Evolutionary conservation across 73 alveolate genomes (phyloP).

Genomic region (Stentor coeruleus): DNA sequence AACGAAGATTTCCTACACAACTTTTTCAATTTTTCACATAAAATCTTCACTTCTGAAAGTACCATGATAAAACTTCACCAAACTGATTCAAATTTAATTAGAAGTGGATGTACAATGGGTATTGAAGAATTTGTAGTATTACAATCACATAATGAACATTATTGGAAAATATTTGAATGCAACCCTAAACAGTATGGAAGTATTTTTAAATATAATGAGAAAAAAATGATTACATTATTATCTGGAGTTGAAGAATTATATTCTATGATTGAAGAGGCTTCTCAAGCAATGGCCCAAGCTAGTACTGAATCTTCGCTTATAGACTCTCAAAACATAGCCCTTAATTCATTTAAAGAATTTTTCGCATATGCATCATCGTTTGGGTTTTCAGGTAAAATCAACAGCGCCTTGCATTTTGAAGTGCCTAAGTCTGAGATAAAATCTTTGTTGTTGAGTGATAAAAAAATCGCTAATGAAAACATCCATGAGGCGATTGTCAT

Average conservation of each 20-base stretch:
- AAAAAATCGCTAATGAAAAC: not conserved
- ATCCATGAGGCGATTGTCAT: not conserved
- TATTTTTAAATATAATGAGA: not conserved
- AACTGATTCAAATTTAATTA: not conserved
- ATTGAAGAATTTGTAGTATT: not conserved
- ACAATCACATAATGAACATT: not conserved
- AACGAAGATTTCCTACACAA: not conserved
- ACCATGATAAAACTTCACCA: not conserved
- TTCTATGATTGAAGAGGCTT: not conserved
- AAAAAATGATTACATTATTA: not conserved
- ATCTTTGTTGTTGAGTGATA: not conserved
- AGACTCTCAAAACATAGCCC: constrained; percentile 4
- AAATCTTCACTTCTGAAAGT: not conserved
- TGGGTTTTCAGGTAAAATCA: constrained; percentile 1
- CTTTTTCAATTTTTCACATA: not conserved
- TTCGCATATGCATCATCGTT: not conserved
- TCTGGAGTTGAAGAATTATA: not conserved
- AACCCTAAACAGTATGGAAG: constrained; percentile 16
- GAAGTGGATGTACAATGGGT: not conserved
- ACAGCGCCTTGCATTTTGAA: constrained; percentile 5
- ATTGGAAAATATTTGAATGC: constrained; percentile 13
- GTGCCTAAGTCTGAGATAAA: not conserved
- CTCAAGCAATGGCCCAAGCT: not conserved
- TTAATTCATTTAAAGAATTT: not conserved
- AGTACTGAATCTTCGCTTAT: not conserved